Percentiles rank a stretch among this genome's conserved stretches.
Conservation (phyloP, 306 rosid genomes). For the Sphenostylis stenocarpa region DNA sequence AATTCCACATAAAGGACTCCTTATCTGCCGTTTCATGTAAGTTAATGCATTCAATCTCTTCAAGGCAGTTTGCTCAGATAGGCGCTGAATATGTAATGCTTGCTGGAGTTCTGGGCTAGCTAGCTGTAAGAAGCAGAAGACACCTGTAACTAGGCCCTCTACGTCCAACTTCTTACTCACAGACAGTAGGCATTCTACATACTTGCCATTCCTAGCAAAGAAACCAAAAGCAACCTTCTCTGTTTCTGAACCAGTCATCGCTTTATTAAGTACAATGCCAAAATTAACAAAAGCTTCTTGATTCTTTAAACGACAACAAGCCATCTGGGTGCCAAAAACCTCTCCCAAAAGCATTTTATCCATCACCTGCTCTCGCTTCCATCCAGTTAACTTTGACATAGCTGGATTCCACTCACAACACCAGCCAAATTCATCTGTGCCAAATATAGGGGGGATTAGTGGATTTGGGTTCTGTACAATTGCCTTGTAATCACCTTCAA, state of each 20-base stretch:
- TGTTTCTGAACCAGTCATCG: slow-evolving; percentile 73
- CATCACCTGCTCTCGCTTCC: slow-evolving; percentile 84
- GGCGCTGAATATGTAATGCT: slow-evolving; percentile 79
- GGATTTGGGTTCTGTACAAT: slow-evolving; percentile 91
- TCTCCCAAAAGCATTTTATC: slow-evolving; percentile 96
- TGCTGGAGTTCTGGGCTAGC: slow-evolving; percentile 91
- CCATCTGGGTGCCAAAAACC: slow-evolving; percentile 70
- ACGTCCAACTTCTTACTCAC: slow-evolving; percentile 77
- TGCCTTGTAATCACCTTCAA: slow-evolving; percentile 97
- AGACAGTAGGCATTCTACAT: slow-evolving; percentile 81
- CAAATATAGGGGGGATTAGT: slow-evolving; percentile 94
- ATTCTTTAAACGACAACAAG: slow-evolving; percentile 82
- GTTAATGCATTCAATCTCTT: slow-evolving; percentile 77
- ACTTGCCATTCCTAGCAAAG: slow-evolving; percentile 60
- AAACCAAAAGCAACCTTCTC: slow-evolving; percentile 78
- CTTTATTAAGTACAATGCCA: slow-evolving; percentile 72
- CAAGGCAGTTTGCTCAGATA: slow-evolving; percentile 79
- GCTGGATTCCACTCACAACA: slow-evolving; percentile 97
- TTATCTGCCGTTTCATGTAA: slow-evolving; percentile 76
- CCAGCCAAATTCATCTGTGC: slow-evolving; percentile 96
- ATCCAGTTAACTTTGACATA: slow-evolving; percentile 82
- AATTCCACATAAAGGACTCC: slow-evolving; percentile 72
- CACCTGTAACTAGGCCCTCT: slow-evolving; percentile 76
- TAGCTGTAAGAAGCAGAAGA: slow-evolving; percentile 93
- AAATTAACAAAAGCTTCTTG: slow-evolving; percentile 88